These are phyloP conservation scores for Metschnikowia lochheadii DNA, from an alignment of 805 yeast species.

Conservation along the genomic window DNA sequence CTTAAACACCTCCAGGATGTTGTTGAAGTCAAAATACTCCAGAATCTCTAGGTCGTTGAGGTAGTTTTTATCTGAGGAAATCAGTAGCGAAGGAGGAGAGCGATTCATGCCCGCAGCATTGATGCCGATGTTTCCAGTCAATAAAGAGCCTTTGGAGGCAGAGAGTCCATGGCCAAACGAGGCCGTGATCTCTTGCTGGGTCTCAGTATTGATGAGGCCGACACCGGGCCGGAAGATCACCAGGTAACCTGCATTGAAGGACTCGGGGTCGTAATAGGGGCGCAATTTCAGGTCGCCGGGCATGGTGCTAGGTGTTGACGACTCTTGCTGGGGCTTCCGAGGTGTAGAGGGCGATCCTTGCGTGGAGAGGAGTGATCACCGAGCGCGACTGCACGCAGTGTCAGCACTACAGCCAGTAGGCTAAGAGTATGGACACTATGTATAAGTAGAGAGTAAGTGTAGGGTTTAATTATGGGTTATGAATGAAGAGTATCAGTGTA, in stretches of 20 bases:
- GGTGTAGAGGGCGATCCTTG: neutral
- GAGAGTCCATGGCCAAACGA: constrained; percentile 19
- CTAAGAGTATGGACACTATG: no score
- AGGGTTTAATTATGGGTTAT: no score
- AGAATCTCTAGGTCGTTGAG: constrained; percentile 58
- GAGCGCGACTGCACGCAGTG: constrained; percentile 1
- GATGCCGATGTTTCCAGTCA: constrained; percentile 13
- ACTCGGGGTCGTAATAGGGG: constrained; percentile 68
- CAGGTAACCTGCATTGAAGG: constrained; percentile 61
- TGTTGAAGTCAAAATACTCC: constrained; percentile 60
- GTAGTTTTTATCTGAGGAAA: constrained; percentile 35
- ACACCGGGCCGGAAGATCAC: constrained; percentile 58
- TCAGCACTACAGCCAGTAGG: neutral
- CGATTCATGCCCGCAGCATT: constrained; percentile 3
- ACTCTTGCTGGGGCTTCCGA: neutral
- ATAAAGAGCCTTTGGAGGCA: constrained; percentile 3
- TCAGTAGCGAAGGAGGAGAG: constrained; percentile 3
- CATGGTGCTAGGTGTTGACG: constrained; percentile 7
- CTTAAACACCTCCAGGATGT: constrained; percentile 52
- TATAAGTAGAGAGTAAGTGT: no score
- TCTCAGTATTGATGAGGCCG: constrained; percentile 51
- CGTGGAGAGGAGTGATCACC: constrained; percentile 1
- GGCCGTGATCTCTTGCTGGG: constrained; percentile 32
- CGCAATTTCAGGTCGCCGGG: constrained; percentile 35
- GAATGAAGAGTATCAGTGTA: no score